A percentile compares a stretch with the other conserved stretches of the same genome.
phyloP scores from a whole-genome alignment of 441 rosid species.

The Monsonia emarginata region DNA sequence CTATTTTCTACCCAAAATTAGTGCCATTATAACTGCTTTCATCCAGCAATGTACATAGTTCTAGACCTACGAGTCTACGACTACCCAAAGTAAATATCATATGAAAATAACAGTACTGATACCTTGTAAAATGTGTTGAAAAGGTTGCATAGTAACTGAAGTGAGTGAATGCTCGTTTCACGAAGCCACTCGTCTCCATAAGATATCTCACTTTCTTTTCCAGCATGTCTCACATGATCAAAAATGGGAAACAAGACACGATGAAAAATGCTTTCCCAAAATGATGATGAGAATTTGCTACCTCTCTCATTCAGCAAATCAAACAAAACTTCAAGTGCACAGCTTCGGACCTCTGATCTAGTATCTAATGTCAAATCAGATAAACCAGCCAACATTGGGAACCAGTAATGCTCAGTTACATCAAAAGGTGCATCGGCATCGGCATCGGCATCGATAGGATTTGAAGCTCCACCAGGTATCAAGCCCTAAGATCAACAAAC shows the following conservation, averaged over 20 bases:
- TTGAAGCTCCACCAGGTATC: slow-evolving; percentile 87
- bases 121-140: slow-evolving; percentile 99
- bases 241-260: slow-evolving; percentile 97
- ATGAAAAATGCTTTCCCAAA: slow-evolving; percentile 98
- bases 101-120: slow-evolving; percentile 3
- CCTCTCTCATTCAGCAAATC: slow-evolving; percentile 98
- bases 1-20: neutral
- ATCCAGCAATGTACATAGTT: too few species aligned
- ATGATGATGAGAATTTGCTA: slow-evolving; percentile 77
- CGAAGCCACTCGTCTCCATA: slow-evolving; percentile 84
- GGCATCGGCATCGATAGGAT: slow-evolving; percentile 49
- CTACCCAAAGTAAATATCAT: too few species aligned
- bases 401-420: slow-evolving; percentile 97
- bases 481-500: slow-evolving; percentile 54
- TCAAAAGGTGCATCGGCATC: slow-evolving; percentile 62
- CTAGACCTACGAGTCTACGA: too few species aligned
- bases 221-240: slow-evolving; percentile 92
- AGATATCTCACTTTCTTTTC: slow-evolving; percentile 64
- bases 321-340: slow-evolving; percentile 96
- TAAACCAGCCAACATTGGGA: slow-evolving; percentile 98
- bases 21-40: too few species aligned
- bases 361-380: slow-evolving; percentile 93
- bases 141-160: slow-evolving; percentile 95
- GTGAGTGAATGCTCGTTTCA: slow-evolving; percentile 96
- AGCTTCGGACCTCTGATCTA: slow-evolving; percentile 91